A percentile compares a stretch with the other conserved stretches of the same genome.
These are phyloP conservation scores for Agaricus bisporus DNA, from an alignment of 768 basidiomycete genomes.

Conservation along the genomic window DNA sequence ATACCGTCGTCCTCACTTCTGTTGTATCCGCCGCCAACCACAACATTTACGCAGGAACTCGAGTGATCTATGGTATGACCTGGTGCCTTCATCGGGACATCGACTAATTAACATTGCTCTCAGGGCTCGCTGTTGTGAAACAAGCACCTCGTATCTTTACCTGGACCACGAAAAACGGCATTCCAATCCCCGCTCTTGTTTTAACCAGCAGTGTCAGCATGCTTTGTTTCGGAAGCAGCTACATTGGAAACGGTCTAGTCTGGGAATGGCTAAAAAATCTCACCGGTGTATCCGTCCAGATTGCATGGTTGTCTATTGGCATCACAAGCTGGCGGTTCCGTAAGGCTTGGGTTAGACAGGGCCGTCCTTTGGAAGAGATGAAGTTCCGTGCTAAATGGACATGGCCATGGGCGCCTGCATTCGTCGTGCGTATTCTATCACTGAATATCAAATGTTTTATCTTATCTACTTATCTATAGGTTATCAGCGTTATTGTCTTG, in stretches of 20 bases:
- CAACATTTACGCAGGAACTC: constrained; percentile 78
- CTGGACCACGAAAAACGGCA: constrained; percentile 59
- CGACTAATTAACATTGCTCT: not conserved
- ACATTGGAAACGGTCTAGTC: constrained; percentile 68
- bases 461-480: constrained; percentile 23
- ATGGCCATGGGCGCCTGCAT: constrained; percentile 79
- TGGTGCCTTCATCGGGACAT: not conserved
- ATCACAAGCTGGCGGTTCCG: constrained; percentile 79
- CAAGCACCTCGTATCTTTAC: constrained; percentile 73
- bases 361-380: constrained; percentile 58
- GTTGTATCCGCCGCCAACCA: constrained; percentile 85
- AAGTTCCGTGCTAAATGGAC: constrained; percentile 76
- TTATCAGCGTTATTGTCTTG: constrained; percentile 45
- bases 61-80: constrained; percentile 60
- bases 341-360: constrained; percentile 71
- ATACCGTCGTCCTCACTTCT: constrained; percentile 76
- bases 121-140: constrained; percentile 49
- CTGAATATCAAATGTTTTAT: not conserved
- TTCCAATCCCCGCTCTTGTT: constrained; percentile 65
- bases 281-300: constrained; percentile 88
- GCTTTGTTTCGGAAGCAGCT: constrained; percentile 71
- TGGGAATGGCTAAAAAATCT: constrained; percentile 87
- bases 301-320: constrained; percentile 86
- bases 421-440: constrained; percentile 48
- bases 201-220: constrained; percentile 70